Evolutionary conservation across 164 flowering plant species (phyloP).

Genomic region (Cinnamomum micranthum): DNA sequence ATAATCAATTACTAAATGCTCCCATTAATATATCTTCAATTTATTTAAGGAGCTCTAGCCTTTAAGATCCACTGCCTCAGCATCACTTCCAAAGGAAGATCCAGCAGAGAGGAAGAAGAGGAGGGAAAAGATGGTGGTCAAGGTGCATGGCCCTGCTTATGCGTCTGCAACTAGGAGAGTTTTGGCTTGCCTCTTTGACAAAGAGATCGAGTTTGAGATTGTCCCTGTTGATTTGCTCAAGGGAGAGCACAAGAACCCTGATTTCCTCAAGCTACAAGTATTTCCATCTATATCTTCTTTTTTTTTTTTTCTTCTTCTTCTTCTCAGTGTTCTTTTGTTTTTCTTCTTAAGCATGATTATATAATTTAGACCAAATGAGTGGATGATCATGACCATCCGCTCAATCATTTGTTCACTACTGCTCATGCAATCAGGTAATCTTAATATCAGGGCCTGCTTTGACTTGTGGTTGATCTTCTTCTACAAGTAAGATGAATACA

Average conservation of each 20-base stretch:
- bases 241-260: conserved; percentile 47
- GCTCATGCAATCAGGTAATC: no score
- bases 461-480: no score
- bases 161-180: conserved; percentile 44
- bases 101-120: no score
- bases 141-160: conserved; percentile 45
- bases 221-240: conserved; percentile 42
- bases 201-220: conserved; percentile 41
- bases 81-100: no score
- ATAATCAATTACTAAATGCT: no score
- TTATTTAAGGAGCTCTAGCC: not conserved
- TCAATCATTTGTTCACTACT: not conserved
- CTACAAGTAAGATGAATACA: no score
- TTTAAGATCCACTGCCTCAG: no score
- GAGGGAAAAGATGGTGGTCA: conserved; percentile 29
- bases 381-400: not conserved
- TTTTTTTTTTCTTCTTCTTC: not conserved
- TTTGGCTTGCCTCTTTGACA: conserved; percentile 41
- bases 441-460: not conserved
- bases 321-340: not conserved
- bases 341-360: not conserved
- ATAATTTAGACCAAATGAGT: not conserved
- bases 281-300: not conserved
- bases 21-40: no score
- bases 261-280: conserved; percentile 46